phyloP scores from a whole-genome alignment of 164 flowering plant species.

The Magnolia officinalis region DNA sequence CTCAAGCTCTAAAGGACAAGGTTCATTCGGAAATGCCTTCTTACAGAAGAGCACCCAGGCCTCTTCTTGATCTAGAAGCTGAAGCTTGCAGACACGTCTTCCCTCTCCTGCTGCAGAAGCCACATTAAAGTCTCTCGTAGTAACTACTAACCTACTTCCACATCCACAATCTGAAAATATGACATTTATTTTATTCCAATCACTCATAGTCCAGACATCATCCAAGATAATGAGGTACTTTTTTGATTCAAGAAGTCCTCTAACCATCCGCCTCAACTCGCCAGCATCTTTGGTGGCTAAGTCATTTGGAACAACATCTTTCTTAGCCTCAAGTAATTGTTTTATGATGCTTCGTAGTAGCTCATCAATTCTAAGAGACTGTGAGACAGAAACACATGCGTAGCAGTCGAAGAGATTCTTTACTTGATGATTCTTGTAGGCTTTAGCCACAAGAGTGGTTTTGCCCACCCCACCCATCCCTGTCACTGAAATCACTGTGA shows the following conservation, averaged over 20 bases:
- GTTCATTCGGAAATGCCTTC: constrained; percentile 1
- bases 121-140: neutral
- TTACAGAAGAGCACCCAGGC: constrained; percentile 6
- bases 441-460: constrained; percentile 38
- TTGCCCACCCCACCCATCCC: constrained; percentile 64
- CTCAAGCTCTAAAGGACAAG: neutral
- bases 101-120: constrained; percentile 27
- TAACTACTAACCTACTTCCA: constrained; percentile 17
- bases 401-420: constrained; percentile 24
- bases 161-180: neutral
- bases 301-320: no score
- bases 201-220: constrained; percentile 28
- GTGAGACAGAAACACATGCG: constrained; percentile 38
- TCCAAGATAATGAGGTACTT: constrained; percentile 39
- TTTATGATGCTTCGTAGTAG: no score
- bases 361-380: neutral
- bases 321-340: no score
- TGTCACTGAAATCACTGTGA: constrained; percentile 32
- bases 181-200: no score
- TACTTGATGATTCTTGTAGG: constrained; percentile 20
- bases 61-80: neutral
- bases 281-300: no score
- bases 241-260: no score
- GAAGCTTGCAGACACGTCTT: neutral
- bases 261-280: no score